phyloP scores from a whole-genome alignment of 805 yeast genomes.

The Diddensiella caesifluorescens region DNA sequence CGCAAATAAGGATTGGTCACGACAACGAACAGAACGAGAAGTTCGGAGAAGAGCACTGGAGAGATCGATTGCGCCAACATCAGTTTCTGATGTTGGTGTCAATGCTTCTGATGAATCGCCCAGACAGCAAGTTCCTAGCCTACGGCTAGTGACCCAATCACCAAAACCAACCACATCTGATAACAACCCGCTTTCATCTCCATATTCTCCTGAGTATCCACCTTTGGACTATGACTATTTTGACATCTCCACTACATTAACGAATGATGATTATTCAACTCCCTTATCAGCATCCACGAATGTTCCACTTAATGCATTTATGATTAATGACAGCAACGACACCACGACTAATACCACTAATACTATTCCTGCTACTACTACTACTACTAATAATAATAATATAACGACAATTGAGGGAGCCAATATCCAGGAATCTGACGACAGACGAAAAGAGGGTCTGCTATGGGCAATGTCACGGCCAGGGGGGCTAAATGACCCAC shows the following conservation, averaged over 20 bases:
- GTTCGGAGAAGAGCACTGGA: conserved; percentile 35
- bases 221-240: background rate
- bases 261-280: background rate
- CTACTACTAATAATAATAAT: conserved; percentile 26
- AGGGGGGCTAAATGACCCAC: conserved; percentile 30
- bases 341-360: conserved; percentile 20
- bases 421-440: conserved; percentile 7
- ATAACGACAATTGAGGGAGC: conserved; percentile 4
- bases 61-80: conserved; percentile 19
- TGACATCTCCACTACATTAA: too few relatives aligned
- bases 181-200: background rate
- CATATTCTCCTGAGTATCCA: background rate
- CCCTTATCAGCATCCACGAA: background rate
- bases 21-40: conserved; percentile 36
- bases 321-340: background rate
- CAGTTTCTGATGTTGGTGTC: background rate
- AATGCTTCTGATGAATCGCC: background rate
- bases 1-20: conserved; percentile 36
- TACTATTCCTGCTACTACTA: conserved; percentile 25
- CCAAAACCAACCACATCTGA: background rate
- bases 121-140: background rate
- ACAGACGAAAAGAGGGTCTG: conserved; percentile 36
- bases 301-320: background rate
- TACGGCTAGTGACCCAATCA: background rate
- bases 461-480: conserved; percentile 42